Percentiles rank a stretch among this genome's conserved stretches.
These are phyloP conservation scores for Botrytis paeoniae DNA, from an alignment of 2,329 filamentous ascomycete species.

Conservation along the genomic window DNA sequence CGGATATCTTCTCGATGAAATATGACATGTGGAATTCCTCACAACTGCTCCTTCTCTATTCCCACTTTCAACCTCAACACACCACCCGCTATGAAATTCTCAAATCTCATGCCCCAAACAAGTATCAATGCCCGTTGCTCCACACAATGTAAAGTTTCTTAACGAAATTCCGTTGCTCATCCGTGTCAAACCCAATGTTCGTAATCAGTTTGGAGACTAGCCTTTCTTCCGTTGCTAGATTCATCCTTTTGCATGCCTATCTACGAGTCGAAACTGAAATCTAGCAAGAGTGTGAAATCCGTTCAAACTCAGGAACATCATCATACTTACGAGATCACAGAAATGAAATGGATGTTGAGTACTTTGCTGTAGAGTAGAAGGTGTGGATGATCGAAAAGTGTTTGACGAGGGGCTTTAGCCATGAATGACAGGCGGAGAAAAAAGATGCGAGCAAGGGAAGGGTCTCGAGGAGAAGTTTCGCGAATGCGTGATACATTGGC, in stretches of 20 bases:
- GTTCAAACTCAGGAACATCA: neutral
- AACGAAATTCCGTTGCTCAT: neutral
- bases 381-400: neutral
- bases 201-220: neutral
- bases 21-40: neutral
- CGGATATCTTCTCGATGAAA: neutral
- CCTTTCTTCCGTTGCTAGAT: neutral
- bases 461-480: neutral
- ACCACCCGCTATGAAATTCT: too few relatives aligned
- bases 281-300: neutral
- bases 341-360: neutral
- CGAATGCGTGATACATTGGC: neutral
- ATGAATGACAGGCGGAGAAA: neutral
- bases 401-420: neutral
- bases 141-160: neutral
- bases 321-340: fast-evolving
- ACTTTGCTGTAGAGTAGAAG: neutral
- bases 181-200: neutral
- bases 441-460: neutral
- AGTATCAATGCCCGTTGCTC: neutral
- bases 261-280: neutral
- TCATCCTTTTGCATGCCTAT: neutral
- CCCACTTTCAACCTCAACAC: neutral
- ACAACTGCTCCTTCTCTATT: neutral
- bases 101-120: too few relatives aligned